These are phyloP conservation scores for Letharia lupina DNA, from an alignment of 495 filamentous ascomycete genomes.

Conservation along the genomic window DNA sequence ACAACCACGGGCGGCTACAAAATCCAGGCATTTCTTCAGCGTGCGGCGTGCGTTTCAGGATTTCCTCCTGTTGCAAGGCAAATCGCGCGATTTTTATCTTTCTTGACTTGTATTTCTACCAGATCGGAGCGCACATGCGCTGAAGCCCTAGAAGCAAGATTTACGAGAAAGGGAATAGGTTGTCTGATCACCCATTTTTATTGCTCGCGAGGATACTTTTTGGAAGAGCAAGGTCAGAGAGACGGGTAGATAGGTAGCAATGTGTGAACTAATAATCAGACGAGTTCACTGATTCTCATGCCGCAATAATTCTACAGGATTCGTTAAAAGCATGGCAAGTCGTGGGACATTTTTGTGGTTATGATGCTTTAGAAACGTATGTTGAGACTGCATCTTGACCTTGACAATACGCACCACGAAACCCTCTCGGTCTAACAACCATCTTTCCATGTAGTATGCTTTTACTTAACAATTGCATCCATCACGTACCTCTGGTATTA, in stretches of 20 bases:
- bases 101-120: slow-evolving; percentile 13
- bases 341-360: not conserved
- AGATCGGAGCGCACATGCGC: not conserved
- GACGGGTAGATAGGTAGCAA: slow-evolving; percentile 2
- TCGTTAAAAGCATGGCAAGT: not conserved
- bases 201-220: slow-evolving; percentile 1
- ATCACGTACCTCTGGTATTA: not conserved
- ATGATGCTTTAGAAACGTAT: not conserved
- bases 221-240: not conserved
- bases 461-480: not conserved
- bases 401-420: not conserved
- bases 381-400: not conserved
- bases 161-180: not conserved
- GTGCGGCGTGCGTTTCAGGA: not conserved
- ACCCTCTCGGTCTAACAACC: not conserved
- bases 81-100: not conserved
- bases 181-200: not conserved
- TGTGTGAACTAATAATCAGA: slow-evolving; percentile 4
- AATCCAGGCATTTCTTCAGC: slow-evolving; percentile 16
- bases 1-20: slow-evolving; percentile 15
- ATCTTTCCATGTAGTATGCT: not conserved
- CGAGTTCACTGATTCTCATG: not conserved
- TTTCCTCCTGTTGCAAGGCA: slow-evolving; percentile 1
- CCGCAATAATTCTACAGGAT: not conserved
- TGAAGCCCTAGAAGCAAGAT: not conserved